These are phyloP conservation scores for Ramalina intermedia DNA, from an alignment of 495 filamentous ascomycete genomes.

Conservation along the genomic window DNA sequence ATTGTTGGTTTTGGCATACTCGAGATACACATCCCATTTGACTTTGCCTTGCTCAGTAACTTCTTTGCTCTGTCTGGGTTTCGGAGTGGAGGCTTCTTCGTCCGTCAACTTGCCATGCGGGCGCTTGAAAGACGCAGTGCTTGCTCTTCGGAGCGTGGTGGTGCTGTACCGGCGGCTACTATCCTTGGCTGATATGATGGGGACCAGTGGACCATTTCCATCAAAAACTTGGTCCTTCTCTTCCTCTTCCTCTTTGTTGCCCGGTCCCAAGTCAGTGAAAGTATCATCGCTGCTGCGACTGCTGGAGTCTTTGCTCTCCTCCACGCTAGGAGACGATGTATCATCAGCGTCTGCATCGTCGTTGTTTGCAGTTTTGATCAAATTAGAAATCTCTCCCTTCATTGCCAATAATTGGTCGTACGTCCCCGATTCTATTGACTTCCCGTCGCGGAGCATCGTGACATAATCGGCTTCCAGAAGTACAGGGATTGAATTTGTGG, in stretches of 20 bases:
- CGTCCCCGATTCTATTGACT: slow-evolving; percentile 73
- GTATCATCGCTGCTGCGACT: slow-evolving; percentile 40
- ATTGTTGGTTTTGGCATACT: slow-evolving; percentile 92
- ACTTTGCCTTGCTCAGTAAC: slow-evolving; percentile 87
- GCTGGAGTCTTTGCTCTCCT: slow-evolving; percentile 30
- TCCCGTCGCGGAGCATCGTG: slow-evolving; percentile 65
- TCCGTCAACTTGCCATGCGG: slow-evolving; percentile 70
- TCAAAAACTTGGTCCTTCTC: slow-evolving; percentile 64
- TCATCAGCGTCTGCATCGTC: slow-evolving; percentile 42
- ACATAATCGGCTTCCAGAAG: slow-evolving; percentile 79
- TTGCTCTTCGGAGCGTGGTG: slow-evolving; percentile 72
- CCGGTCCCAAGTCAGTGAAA: slow-evolving; percentile 32
- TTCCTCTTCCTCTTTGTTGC: slow-evolving; percentile 29
- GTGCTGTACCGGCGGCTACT: slow-evolving; percentile 49
- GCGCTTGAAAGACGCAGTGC: slow-evolving; percentile 77
- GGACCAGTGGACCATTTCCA: slow-evolving; percentile 49
- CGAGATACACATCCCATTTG: slow-evolving; percentile 79
- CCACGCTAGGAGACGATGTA: slow-evolving; percentile 40
- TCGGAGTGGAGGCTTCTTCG: slow-evolving; percentile 58
- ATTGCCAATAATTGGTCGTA: slow-evolving; percentile 85
- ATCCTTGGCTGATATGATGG: slow-evolving; percentile 42
- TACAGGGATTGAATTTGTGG: slow-evolving; percentile 92
- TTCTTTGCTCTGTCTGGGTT: slow-evolving; percentile 77
- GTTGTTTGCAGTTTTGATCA: slow-evolving; percentile 65
- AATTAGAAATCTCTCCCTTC: slow-evolving; percentile 76